phyloP scores from a whole-genome alignment of 1,139 yeast species.

The Saccharomyces hybrid region DNA sequence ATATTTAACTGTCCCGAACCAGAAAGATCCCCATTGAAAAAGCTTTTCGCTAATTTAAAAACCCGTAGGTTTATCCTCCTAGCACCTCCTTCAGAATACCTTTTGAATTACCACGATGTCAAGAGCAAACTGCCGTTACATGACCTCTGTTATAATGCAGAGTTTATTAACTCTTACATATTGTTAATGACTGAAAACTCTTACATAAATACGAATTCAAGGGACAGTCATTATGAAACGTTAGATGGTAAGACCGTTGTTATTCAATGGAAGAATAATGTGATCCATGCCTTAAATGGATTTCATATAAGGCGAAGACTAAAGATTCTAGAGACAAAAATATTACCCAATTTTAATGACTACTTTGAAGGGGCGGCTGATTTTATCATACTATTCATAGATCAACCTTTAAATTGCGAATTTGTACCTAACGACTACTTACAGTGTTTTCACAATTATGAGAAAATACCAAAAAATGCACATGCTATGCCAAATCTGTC shows the following conservation, averaged over 20 bases:
- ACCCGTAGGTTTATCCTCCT: slow-evolving; percentile 49
- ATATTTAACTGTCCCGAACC: slow-evolving; percentile 62
- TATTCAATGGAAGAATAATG: slow-evolving; percentile 44
- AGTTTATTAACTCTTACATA: slow-evolving; percentile 67
- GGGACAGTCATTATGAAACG: slow-evolving; percentile 39
- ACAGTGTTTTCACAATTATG: slow-evolving; percentile 1
- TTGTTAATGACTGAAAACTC: slow-evolving; percentile 30
- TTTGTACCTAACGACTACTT: slow-evolving; percentile 31
- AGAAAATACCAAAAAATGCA: background rate
- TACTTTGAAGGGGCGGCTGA: slow-evolving; percentile 38
- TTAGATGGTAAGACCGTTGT: slow-evolving; percentile 52
- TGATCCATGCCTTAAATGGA: slow-evolving; percentile 50
- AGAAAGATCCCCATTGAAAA: slow-evolving; percentile 43
- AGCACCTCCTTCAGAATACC: slow-evolving; percentile 51
- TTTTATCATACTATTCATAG: slow-evolving; percentile 48
- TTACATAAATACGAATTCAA: slow-evolving; percentile 2
- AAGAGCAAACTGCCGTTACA: slow-evolving; percentile 40
- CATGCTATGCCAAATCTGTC: background rate
- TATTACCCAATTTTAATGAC: slow-evolving; percentile 39
- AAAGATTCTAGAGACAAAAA: slow-evolving; percentile 39
- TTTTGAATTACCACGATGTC: slow-evolving; percentile 47
- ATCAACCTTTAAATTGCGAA: slow-evolving; percentile 36
- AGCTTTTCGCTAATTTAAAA: slow-evolving; percentile 37
- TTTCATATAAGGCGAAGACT: slow-evolving; percentile 45
- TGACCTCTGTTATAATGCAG: slow-evolving; percentile 58